Evolutionary conservation across 1,284 basidiomycete genomes (phyloP).

Genomic region (Pyrrhoderma noxium): DNA sequence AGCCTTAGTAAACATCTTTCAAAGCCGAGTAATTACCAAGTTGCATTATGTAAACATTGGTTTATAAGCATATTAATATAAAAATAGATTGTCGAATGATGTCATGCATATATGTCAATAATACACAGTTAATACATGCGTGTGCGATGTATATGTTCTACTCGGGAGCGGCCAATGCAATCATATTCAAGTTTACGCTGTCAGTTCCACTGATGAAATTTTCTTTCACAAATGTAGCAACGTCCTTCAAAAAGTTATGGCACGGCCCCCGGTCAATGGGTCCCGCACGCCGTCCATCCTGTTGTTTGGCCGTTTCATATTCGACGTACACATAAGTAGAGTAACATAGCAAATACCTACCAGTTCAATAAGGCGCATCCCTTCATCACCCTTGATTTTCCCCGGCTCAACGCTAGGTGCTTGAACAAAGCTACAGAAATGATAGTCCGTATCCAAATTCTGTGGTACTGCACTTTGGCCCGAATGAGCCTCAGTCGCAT

Average conservation of each 20-base stretch:
- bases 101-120: too few relatives aligned
- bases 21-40: too few relatives aligned
- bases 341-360: too few relatives aligned
- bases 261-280: slow-evolving; percentile 74
- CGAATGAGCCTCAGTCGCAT: slow-evolving; percentile 56
- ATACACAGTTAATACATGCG: too few relatives aligned
- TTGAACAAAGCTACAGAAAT: slow-evolving; percentile 81
- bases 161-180: slow-evolving; percentile 13
- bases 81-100: too few relatives aligned
- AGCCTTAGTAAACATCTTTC: too few relatives aligned
- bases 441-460: slow-evolving; percentile 62
- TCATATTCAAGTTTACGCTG: slow-evolving; percentile 46
- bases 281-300: slow-evolving; percentile 65
- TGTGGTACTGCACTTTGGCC: slow-evolving; percentile 59
- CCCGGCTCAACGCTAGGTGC: slow-evolving; percentile 41
- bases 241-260: slow-evolving; percentile 59
- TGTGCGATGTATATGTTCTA: too few relatives aligned
- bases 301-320: too few relatives aligned
- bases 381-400: slow-evolving; percentile 26
- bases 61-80: too few relatives aligned
- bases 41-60: too few relatives aligned
- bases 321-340: too few relatives aligned
- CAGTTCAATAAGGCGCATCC: slow-evolving; percentile 64
- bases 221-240: slow-evolving; percentile 59
- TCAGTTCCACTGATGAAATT: slow-evolving; percentile 50